These are phyloP conservation scores for Aspergillus brunneoviolaceus DNA, from an alignment of 2,329 filamentous ascomycete species.

Conservation along the genomic window DNA sequence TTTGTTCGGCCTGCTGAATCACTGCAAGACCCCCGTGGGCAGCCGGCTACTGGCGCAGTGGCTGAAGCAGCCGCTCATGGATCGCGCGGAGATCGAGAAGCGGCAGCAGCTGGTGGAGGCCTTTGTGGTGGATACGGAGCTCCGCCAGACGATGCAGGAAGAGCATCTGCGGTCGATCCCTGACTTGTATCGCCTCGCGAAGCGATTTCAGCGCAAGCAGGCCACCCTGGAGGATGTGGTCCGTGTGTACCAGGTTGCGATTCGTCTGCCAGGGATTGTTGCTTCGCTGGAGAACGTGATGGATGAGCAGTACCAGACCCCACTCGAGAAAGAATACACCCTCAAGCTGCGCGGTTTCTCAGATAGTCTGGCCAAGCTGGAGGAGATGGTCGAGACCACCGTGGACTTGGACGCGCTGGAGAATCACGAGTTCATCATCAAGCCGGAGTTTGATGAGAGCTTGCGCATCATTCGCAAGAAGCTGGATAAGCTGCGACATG, in stretches of 20 bases:
- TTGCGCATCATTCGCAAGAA: slow-evolving; percentile 86
- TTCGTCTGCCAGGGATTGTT: slow-evolving; percentile 86
- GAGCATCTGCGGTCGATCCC: slow-evolving; percentile 90
- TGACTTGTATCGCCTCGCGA: slow-evolving; percentile 88
- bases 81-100: slow-evolving; percentile 79
- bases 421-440: slow-evolving; percentile 98
- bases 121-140: slow-evolving; percentile 87
- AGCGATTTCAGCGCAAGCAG: slow-evolving; percentile 88
- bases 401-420: slow-evolving; percentile 94
- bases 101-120: slow-evolving; percentile 93
- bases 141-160: slow-evolving; percentile 95
- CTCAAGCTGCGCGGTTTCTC: slow-evolving; percentile 74
- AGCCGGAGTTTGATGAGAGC: slow-evolving; percentile 92
- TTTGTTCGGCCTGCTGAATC: slow-evolving; percentile 86
- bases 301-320: slow-evolving; percentile 88
- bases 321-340: slow-evolving; percentile 84
- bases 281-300: slow-evolving; percentile 88
- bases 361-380: slow-evolving; percentile 77
- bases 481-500: slow-evolving; percentile 76
- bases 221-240: slow-evolving; percentile 96
- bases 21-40: slow-evolving; percentile 95
- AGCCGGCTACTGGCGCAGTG: slow-evolving; percentile 89
- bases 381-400: slow-evolving; percentile 98
- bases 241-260: slow-evolving; percentile 89
- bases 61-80: slow-evolving; percentile 98